Conservation (phyloP, 345 rosid genomes). For the Eucalyptus pauciflora region DNA sequence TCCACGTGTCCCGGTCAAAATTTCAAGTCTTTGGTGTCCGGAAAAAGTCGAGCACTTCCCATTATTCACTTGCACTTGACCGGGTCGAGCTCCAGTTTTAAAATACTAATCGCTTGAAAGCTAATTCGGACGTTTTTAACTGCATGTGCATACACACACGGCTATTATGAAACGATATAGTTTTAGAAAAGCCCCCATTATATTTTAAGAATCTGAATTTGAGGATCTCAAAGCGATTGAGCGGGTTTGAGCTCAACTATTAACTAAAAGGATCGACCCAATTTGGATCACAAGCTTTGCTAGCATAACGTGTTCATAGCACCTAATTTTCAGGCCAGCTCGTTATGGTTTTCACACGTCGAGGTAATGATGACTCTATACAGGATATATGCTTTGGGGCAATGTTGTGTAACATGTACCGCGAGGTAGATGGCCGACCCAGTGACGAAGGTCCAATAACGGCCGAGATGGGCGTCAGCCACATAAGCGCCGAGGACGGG, state of each 20-base stretch:
- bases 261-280: neutral
- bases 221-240: neutral
- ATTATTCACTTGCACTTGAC: neutral
- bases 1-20: neutral
- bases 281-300: neutral
- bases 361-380: neutral
- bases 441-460: conserved; percentile 62
- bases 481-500: conserved; percentile 82
- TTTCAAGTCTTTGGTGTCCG: neutral
- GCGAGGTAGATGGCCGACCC: conserved; percentile 42
- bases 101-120: neutral
- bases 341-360: neutral
- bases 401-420: conserved; percentile 8
- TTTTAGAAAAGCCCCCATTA: neutral
- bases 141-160: neutral
- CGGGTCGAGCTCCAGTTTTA: neutral
- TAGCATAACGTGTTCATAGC: too few relatives aligned
- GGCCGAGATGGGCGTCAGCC: conserved; percentile 86
- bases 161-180: neutral
- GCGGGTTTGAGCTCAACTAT: neutral
- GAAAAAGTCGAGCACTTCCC: neutral
- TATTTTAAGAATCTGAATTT: neutral
- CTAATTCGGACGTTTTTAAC: neutral
- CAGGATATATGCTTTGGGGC: neutral
- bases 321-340: neutral